These are phyloP conservation scores for Rhododendron williamsianum DNA, from an alignment of 148 eudicot species.

Conservation along the genomic window DNA sequence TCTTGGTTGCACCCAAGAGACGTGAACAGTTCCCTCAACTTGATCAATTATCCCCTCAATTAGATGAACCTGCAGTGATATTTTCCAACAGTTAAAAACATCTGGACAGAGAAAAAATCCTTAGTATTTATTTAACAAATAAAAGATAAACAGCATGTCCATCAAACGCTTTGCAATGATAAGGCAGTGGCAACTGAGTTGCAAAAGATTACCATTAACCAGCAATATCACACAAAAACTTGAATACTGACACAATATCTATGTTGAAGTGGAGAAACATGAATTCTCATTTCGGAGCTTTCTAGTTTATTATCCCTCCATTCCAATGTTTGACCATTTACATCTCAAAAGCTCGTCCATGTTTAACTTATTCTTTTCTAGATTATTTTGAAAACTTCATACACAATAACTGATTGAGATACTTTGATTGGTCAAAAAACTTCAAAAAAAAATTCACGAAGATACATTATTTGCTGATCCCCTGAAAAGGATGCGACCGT, in stretches of 20 bases:
- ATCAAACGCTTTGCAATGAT: background rate
- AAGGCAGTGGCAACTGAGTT: background rate
- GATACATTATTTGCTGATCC: background rate
- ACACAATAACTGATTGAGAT: background rate
- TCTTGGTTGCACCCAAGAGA: slow-evolving; percentile 97
- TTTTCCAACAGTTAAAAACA: background rate
- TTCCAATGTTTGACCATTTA: background rate
- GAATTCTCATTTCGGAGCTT: background rate
- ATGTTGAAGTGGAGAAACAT: background rate
- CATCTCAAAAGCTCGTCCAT: background rate
- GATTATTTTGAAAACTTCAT: background rate
- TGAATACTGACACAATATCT: background rate
- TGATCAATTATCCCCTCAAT: slow-evolving; percentile 94
- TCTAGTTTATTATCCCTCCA: background rate
- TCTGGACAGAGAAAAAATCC: background rate
- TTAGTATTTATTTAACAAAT: background rate
- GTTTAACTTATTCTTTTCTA: background rate
- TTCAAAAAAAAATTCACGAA: background rate
- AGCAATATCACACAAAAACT: background rate
- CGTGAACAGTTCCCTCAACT: slow-evolving; percentile 83
- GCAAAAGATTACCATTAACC: background rate
- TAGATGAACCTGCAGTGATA: slow-evolving; percentile 73
- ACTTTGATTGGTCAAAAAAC: background rate
- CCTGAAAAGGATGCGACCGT: background rate
- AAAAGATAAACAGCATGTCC: background rate